Conservation (phyloP, 2,329 filamentous ascomycete genomes). For the Biscogniauxia sp. region DNA sequence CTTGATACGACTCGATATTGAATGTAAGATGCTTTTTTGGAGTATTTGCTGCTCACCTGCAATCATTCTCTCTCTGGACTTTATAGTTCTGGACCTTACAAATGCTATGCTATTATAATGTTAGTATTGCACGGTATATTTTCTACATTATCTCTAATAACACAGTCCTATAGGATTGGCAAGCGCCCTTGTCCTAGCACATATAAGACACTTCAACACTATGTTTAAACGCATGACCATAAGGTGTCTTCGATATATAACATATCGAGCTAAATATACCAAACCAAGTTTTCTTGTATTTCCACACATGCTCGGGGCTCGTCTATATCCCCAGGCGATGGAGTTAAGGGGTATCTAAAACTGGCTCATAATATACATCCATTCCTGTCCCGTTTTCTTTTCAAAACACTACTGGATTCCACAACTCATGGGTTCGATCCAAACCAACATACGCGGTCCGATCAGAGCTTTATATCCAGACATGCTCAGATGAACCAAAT, state of each 20-base stretch:
- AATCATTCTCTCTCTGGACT: too few relatives aligned
- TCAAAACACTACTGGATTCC: background rate
- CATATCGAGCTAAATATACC: background rate
- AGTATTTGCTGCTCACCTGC: too few relatives aligned
- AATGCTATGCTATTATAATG: too few relatives aligned
- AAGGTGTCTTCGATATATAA: background rate
- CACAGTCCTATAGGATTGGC: background rate
- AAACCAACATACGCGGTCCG: background rate
- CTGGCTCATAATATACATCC: background rate
- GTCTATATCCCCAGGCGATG: background rate
- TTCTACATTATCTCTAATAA: background rate
- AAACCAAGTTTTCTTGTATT: background rate
- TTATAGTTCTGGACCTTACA: too few relatives aligned
- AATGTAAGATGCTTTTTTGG: too few relatives aligned
- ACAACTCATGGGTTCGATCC: background rate
- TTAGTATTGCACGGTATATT: too few relatives aligned
- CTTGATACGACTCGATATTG: too few relatives aligned
- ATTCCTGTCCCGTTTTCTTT: background rate
- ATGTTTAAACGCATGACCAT: too few relatives aligned
- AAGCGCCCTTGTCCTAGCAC: background rate
- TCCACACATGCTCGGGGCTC: background rate
- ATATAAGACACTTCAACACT: background rate
- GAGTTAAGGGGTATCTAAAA: background rate
- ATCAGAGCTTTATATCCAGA: background rate
- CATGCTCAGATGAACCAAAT: background rate